Conservation (phyloP, 2,329 filamentous ascomycete genomes). For the Penicillium brasilianum region DNA sequence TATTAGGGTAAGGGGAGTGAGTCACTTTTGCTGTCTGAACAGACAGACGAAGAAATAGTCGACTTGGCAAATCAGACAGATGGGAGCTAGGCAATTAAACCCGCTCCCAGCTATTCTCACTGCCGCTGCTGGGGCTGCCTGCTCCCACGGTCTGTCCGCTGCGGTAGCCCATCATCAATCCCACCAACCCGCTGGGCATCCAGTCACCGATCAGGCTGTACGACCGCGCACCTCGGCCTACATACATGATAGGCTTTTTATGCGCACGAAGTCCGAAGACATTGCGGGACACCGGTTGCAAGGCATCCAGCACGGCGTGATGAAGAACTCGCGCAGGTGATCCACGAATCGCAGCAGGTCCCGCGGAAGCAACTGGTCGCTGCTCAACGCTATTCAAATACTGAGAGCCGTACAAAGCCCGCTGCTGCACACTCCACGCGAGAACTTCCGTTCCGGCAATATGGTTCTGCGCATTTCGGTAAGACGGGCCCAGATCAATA, state of each 20-base stretch:
- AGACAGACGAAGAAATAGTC: neutral
- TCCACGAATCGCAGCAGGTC: slow-evolving; percentile 57
- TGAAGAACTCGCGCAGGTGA: slow-evolving; percentile 80
- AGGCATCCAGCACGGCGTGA: slow-evolving; percentile 86
- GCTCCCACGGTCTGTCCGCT: slow-evolving; percentile 27
- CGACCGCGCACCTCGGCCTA: slow-evolving; percentile 81
- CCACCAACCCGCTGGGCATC: slow-evolving; percentile 77
- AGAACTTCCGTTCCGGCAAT: slow-evolving; percentile 59
- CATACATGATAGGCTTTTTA: slow-evolving; percentile 67
- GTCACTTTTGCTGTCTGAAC: neutral
- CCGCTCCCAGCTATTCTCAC: slow-evolving; percentile 45
- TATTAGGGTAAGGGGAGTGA: slow-evolving; percentile 9
- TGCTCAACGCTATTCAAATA: slow-evolving; percentile 52
- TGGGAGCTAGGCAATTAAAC: slow-evolving; percentile 26
- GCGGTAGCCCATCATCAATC: slow-evolving; percentile 88
- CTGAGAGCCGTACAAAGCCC: slow-evolving; percentile 54
- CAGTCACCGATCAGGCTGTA: slow-evolving; percentile 86
- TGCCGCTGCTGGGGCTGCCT: slow-evolving; percentile 39
- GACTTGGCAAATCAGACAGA: too few species aligned
- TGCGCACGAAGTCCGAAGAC: slow-evolving; percentile 45
- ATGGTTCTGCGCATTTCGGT: slow-evolving; percentile 50
- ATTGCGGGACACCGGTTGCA: slow-evolving; percentile 59
- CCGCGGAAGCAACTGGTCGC: slow-evolving; percentile 44
- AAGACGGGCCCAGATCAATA: slow-evolving; percentile 77
- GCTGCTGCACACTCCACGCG: slow-evolving; percentile 63